A percentile compares a stretch with the other conserved stretches of the same genome.
Conservation (phyloP, 352 stramenopile species). For the Phytophthora boehmeriae region DNA sequence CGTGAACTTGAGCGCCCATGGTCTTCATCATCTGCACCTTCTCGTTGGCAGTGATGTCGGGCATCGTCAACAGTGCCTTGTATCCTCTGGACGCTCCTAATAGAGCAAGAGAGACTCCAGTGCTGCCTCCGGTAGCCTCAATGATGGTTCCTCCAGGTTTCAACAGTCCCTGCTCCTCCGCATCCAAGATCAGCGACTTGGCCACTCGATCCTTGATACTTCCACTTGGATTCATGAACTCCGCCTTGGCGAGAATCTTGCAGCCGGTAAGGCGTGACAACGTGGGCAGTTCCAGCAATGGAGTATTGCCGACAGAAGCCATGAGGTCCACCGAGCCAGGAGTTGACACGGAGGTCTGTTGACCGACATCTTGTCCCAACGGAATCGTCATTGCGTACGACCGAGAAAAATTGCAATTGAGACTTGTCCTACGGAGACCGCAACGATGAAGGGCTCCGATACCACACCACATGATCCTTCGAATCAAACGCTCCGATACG, state of each 20-base stretch:
- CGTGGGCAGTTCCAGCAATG: slow-evolving; percentile 70
- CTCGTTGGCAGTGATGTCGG: slow-evolving; percentile 65
- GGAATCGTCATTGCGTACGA: slow-evolving; percentile 11
- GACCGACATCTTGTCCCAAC: neutral
- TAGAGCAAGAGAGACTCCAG: slow-evolving; percentile 91
- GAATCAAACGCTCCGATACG: slow-evolving; percentile 1
- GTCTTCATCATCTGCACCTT: slow-evolving; percentile 86
- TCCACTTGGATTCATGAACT: slow-evolving; percentile 92
- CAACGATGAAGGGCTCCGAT: slow-evolving; percentile 13
- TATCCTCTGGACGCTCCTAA: slow-evolving; percentile 88
- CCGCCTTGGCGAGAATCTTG: slow-evolving; percentile 82
- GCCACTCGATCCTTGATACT: slow-evolving; percentile 95
- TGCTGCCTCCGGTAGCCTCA: slow-evolving; percentile 92
- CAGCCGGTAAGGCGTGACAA: slow-evolving; percentile 72
- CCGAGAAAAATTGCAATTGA: slow-evolving; percentile 3
- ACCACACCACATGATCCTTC: slow-evolving; percentile 13
- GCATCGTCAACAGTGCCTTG: slow-evolving; percentile 81
- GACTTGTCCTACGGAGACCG: neutral
- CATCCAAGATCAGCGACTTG: slow-evolving; percentile 93
- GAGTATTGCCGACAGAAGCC: slow-evolving; percentile 75
- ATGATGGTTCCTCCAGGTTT: slow-evolving; percentile 66
- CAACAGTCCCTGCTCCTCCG: slow-evolving; percentile 87
- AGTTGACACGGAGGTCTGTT: slow-evolving; percentile 2
- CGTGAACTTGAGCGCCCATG: slow-evolving; percentile 68
- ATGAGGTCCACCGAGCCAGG: slow-evolving; percentile 59